These are phyloP conservation scores for Vaccinium myrtillus DNA, from an alignment of 148 eudicot species.

Conservation along the genomic window DNA sequence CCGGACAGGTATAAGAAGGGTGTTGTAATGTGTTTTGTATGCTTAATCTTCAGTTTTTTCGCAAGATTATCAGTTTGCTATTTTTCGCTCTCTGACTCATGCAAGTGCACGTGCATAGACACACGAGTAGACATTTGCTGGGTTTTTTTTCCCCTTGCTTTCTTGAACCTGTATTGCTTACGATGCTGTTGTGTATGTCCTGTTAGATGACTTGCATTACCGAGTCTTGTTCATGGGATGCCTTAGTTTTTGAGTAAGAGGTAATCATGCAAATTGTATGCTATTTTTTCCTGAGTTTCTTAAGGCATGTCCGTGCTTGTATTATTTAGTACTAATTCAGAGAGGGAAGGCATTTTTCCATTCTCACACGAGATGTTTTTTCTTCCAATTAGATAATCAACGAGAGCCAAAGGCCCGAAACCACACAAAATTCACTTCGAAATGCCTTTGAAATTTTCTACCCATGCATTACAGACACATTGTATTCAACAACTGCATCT, in stretches of 20 bases:
- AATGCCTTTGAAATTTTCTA: neutral
- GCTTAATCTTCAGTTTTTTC: neutral
- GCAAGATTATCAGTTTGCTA: neutral
- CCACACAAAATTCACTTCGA: neutral
- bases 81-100: neutral
- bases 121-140: neutral
- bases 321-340: neutral
- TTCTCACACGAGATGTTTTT: neutral
- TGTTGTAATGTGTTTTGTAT: neutral
- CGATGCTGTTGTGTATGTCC: neutral
- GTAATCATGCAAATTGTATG: neutral
- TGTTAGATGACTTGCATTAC: neutral
- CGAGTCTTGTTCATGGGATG: neutral
- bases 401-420: neutral
- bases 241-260: neutral
- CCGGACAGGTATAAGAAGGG: neutral
- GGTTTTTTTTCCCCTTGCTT: neutral
- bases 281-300: neutral
- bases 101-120: neutral
- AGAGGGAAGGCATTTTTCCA: neutral
- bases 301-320: neutral
- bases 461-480: slow-evolving; percentile 37
- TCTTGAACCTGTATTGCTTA: neutral
- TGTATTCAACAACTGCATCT: slow-evolving; percentile 54
- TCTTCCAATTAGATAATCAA: neutral